phyloP scores from a whole-genome alignment of 768 basidiomycete genomes.

The Nidula microcarpa region DNA sequence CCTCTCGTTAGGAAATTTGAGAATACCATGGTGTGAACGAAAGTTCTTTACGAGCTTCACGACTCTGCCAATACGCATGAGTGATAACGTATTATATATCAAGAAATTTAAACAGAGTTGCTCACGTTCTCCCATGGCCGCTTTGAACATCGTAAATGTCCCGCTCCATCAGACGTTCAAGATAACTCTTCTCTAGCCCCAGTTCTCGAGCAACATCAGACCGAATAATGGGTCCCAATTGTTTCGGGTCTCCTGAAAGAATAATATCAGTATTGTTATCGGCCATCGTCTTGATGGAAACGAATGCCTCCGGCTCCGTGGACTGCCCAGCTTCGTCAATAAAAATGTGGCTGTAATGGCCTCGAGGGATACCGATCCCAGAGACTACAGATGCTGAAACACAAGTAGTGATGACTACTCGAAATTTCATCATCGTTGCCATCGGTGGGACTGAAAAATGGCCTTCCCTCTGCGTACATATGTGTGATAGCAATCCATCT shows the following conservation, averaged over 20 bases:
- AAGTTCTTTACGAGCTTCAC: slow-evolving; percentile 65
- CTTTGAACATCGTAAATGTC: slow-evolving; percentile 33
- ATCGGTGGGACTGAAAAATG: slow-evolving; percentile 38
- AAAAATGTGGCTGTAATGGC: slow-evolving; percentile 68
- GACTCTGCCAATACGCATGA: slow-evolving; percentile 32
- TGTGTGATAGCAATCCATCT: slow-evolving; percentile 33
- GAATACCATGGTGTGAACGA: slow-evolving; percentile 58
- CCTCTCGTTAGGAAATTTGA: slow-evolving; percentile 55
- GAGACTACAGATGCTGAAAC: slow-evolving; percentile 55
- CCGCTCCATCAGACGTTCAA: slow-evolving; percentile 57
- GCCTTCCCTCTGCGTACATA: slow-evolving; percentile 25
- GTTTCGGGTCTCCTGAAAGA: slow-evolving; percentile 68
- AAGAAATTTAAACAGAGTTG: slow-evolving; percentile 4
- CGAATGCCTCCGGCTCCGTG: slow-evolving; percentile 64
- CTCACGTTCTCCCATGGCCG: slow-evolving; percentile 25
- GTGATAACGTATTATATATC: background rate
- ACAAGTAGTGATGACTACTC: slow-evolving; percentile 63
- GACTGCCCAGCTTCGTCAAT: slow-evolving; percentile 74
- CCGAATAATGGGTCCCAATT: slow-evolving; percentile 66
- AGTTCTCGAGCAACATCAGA: slow-evolving; percentile 53
- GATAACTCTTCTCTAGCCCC: slow-evolving; percentile 55
- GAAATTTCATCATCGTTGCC: slow-evolving; percentile 34
- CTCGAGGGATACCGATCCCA: slow-evolving; percentile 53
- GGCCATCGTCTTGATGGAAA: slow-evolving; percentile 60
- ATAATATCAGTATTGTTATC: slow-evolving; percentile 51